Percentiles rank a stretch among this genome's conserved stretches.
Conservation (phyloP, 2,329 filamentous ascomycete species). For the Sphaerulina vaccinii region DNA sequence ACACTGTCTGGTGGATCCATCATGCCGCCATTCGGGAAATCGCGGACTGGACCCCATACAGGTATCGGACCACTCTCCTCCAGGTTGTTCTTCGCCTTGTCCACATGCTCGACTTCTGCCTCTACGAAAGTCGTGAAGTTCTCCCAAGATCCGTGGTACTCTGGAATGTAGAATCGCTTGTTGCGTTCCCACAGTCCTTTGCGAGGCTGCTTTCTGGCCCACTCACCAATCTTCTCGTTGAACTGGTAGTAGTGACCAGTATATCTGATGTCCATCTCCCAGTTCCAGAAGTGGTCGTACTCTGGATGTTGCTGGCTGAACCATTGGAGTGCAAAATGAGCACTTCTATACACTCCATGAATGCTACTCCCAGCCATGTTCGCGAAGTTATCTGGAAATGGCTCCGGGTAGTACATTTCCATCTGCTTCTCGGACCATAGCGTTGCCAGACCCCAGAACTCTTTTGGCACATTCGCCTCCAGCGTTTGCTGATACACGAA, state of each 20-base stretch:
- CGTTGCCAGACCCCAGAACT: slow-evolving; percentile 85
- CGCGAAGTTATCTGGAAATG: slow-evolving; percentile 72
- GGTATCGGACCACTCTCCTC: slow-evolving; percentile 52
- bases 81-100: slow-evolving; percentile 52
- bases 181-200: slow-evolving; percentile 73
- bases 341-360: slow-evolving; percentile 81
- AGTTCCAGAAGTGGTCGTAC: slow-evolving; percentile 69
- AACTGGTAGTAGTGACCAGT: slow-evolving; percentile 83
- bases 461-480: slow-evolving; percentile 68
- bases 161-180: slow-evolving; percentile 70
- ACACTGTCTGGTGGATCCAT: slow-evolving; percentile 62
- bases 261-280: slow-evolving; percentile 83
- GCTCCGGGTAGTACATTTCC: slow-evolving; percentile 82
- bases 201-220: slow-evolving; percentile 66
- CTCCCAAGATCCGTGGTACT: slow-evolving; percentile 65
- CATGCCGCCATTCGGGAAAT: slow-evolving; percentile 50
- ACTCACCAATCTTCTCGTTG: slow-evolving; percentile 63
- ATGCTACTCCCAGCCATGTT: slow-evolving; percentile 65
- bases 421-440: slow-evolving; percentile 95
- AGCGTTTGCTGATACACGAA: slow-evolving; percentile 67
- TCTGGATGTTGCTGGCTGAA: slow-evolving; percentile 52
- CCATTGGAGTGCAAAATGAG: slow-evolving; percentile 53
- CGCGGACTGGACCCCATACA: slow-evolving; percentile 62
- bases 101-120: slow-evolving; percentile 51
- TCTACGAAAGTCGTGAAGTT: slow-evolving; percentile 67